A percentile compares a stretch with the other conserved stretches of the same genome.
Evolutionary conservation across 352 stramenopile genomes (phyloP).

Genomic region (Globisporangium spiculum): DNA sequence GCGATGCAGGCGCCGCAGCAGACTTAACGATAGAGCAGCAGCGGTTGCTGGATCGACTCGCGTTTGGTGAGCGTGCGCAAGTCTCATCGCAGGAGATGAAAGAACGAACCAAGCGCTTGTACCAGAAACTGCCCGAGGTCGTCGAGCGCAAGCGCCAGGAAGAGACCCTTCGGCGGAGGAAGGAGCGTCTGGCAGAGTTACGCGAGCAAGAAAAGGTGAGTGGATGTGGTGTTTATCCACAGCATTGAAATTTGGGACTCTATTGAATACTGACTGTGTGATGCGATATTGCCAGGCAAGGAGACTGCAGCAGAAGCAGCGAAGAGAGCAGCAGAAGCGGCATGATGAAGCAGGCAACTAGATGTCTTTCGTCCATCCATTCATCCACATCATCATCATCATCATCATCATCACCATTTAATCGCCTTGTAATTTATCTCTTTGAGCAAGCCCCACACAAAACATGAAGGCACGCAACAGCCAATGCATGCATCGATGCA

Average conservation of each 20-base stretch:
- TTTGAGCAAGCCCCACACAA: background rate
- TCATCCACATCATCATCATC: background rate
- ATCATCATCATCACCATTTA: background rate
- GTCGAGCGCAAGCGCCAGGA: conserved; percentile 71
- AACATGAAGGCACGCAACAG: background rate
- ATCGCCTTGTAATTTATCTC: background rate
- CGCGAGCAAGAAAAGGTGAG: conserved; percentile 69
- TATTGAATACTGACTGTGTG: background rate
- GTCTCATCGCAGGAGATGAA: conserved; percentile 70
- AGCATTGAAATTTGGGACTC: background rate
- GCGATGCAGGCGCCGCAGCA: background rate
- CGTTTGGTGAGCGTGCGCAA: conserved; percentile 44
- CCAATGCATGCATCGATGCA: background rate
- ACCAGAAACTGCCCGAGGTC: conserved; percentile 71
- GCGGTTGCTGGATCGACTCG: conserved; percentile 43
- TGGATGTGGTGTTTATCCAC: background rate
- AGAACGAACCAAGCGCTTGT: conserved; percentile 55
- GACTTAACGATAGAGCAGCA: conserved; percentile 21
- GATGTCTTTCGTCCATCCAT: background rate
- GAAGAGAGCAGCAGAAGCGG: conserved; percentile 31
- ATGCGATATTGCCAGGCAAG: conserved; percentile 30
- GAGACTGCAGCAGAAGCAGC: conserved; percentile 51
- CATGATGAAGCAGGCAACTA: conserved; percentile 4
- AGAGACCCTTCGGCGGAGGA: conserved; percentile 60
- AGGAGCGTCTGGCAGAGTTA: conserved; percentile 61